A percentile compares a stretch with the other conserved stretches of the same genome.
phyloP scores from a whole-genome alignment of 2,329 filamentous ascomycete species.

The Hymenoscyphus infarciens region DNA sequence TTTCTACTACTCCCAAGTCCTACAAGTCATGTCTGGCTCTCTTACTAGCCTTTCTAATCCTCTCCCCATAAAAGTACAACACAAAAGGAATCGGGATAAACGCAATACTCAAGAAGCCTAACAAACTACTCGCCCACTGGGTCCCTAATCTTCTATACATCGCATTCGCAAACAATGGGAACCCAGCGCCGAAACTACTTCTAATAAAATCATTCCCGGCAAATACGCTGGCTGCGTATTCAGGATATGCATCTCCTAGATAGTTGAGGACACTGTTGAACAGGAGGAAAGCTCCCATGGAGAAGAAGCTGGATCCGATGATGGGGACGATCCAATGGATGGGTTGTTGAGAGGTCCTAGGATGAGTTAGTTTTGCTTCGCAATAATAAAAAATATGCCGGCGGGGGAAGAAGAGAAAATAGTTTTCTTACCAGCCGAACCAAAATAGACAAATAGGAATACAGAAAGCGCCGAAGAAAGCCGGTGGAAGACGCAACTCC shows the following conservation, averaged over 20 bases:
- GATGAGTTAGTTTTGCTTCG: background rate
- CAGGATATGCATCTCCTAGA: conserved; percentile 51
- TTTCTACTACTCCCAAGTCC: background rate
- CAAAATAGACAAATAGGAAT: conserved; percentile 56
- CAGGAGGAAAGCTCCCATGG: conserved; percentile 43
- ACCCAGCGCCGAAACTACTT: conserved; percentile 36
- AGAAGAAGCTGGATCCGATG: conserved; percentile 45
- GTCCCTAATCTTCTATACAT: conserved; percentile 37
- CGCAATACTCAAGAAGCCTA: conserved; percentile 35
- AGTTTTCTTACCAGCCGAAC: conserved; percentile 44
- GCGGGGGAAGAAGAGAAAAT: background rate
- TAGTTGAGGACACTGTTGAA: conserved; percentile 61
- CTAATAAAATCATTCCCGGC: conserved; percentile 51
- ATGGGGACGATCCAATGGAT: conserved; percentile 56
- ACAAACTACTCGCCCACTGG: conserved; percentile 34
- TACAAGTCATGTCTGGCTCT: conserved; percentile 28
- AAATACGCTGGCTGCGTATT: conserved; percentile 54
- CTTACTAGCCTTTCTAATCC: conserved; percentile 27
- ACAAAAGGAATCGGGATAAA: conserved; percentile 31
- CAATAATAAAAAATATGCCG: too few relatives aligned
- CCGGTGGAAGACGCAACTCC: conserved; percentile 52
- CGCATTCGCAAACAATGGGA: conserved; percentile 35
- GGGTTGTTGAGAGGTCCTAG: conserved; percentile 41
- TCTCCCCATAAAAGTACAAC: conserved; percentile 27
- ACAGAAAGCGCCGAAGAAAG: conserved; percentile 48